phyloP scores from a whole-genome alignment of 2,329 filamentous ascomycete species.

The Elsinoe batatas region DNA sequence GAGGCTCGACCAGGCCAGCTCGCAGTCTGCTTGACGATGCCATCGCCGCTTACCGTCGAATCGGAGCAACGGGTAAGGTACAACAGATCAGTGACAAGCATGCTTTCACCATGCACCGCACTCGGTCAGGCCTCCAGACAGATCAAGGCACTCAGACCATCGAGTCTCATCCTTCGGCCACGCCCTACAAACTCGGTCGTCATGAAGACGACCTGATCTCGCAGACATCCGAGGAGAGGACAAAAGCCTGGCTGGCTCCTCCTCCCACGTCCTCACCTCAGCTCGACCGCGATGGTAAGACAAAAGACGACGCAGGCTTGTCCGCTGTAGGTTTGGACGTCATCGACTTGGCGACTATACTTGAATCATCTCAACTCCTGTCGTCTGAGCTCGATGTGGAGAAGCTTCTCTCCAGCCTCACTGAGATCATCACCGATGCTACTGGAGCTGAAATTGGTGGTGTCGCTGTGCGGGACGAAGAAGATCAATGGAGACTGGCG shows the following conservation, averaged over 20 bases:
- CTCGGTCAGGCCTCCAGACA: slow-evolving; percentile 48
- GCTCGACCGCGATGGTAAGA: slow-evolving; percentile 23
- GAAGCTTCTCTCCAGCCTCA: slow-evolving; percentile 68
- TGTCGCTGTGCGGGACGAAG: slow-evolving; percentile 62
- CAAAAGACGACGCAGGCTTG: slow-evolving; percentile 46
- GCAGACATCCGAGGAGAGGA: slow-evolving; percentile 36
- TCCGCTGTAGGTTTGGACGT: slow-evolving; percentile 63
- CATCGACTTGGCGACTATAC: slow-evolving; percentile 69
- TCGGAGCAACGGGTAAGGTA: slow-evolving; percentile 61
- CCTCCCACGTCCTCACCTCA: slow-evolving; percentile 27
- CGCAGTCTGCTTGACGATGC: slow-evolving; percentile 59
- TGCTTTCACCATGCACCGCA: slow-evolving; percentile 54
- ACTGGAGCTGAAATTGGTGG: slow-evolving; percentile 65
- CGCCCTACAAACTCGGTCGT: slow-evolving; percentile 34
- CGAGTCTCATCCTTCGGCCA: slow-evolving; percentile 43
- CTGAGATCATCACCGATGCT: slow-evolving; percentile 68
- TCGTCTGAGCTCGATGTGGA: slow-evolving; percentile 70
- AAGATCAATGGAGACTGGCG: slow-evolving; percentile 58
- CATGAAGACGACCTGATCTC: slow-evolving; percentile 33
- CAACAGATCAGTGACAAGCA: slow-evolving; percentile 59
- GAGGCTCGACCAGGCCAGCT: slow-evolving; percentile 56
- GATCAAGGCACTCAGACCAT: slow-evolving; percentile 63
- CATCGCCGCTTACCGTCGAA: slow-evolving; percentile 56
- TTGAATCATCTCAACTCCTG: slow-evolving; percentile 69
- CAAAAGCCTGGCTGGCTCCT: slow-evolving; percentile 40